Evolutionary conservation across 305 asterid species (phyloP).

Genomic region (Fraxinus xanthoxyloides): DNA sequence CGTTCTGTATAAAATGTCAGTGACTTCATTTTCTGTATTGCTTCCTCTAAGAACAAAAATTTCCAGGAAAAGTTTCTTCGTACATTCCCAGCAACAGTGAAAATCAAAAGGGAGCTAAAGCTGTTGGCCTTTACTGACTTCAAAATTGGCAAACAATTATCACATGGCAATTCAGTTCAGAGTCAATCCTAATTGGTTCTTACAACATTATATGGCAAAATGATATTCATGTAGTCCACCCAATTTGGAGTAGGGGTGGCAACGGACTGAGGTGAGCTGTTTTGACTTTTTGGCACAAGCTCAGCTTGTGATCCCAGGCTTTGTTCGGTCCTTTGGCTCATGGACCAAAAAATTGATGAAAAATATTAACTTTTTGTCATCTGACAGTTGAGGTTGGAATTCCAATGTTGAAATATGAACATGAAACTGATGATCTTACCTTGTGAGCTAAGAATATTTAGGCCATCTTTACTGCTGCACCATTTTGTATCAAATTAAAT

Average conservation of each 20-base stretch:
- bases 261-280: background rate
- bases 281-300: background rate
- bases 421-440: background rate
- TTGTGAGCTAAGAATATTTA: background rate
- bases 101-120: background rate
- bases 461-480: too few relatives aligned
- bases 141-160: background rate
- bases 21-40: background rate
- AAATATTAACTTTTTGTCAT: background rate
- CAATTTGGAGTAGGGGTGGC: background rate
- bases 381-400: background rate
- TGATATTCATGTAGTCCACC: background rate
- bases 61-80: background rate
- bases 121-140: background rate
- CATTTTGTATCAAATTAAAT: too few relatives aligned
- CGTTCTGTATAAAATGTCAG: background rate
- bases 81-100: background rate
- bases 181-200: background rate
- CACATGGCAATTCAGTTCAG: background rate
- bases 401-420: background rate
- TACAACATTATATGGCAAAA: background rate
- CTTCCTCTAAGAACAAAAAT: background rate
- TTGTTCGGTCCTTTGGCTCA: background rate
- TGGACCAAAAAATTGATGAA: background rate
- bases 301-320: background rate